Conservation (phyloP, 2,329 filamentous ascomycete species). For the Trichoderma sp. region DNA sequence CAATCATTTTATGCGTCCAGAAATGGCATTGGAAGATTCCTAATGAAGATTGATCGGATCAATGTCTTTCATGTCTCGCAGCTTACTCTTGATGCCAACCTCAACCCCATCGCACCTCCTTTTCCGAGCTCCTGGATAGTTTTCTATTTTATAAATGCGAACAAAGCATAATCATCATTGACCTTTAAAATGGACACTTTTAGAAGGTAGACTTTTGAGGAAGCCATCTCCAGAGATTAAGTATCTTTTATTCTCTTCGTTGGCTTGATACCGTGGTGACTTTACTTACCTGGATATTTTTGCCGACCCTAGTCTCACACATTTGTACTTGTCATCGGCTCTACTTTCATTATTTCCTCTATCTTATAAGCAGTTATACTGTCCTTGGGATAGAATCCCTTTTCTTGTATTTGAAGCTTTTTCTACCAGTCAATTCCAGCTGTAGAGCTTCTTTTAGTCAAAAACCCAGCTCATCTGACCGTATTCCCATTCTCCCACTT, state of each 20-base stretch:
- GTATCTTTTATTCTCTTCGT: neutral
- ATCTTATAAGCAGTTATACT: no score
- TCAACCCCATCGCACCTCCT: neutral
- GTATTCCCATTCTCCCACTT: neutral
- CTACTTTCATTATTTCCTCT: neutral
- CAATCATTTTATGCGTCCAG: neutral
- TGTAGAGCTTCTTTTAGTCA: neutral
- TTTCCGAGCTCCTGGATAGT: neutral
- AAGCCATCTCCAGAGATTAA: no score
- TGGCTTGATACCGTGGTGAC: neutral
- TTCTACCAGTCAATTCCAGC: neutral
- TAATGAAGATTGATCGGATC: neutral
- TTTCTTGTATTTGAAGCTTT: no score
- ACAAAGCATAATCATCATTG: neutral
- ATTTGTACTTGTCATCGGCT: neutral
- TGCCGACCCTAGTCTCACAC: neutral
- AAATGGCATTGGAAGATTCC: neutral
- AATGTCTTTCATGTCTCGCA: neutral
- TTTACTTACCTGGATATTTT: neutral
- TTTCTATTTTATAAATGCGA: neutral
- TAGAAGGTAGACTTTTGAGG: neutral
- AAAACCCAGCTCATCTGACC: neutral
- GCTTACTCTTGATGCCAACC: neutral
- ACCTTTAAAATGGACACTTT: neutral
- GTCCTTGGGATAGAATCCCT: no score